These are phyloP conservation scores for Zygosaccharomyces rouxii DNA, from an alignment of 805 yeast species.

Conservation along the genomic window DNA sequence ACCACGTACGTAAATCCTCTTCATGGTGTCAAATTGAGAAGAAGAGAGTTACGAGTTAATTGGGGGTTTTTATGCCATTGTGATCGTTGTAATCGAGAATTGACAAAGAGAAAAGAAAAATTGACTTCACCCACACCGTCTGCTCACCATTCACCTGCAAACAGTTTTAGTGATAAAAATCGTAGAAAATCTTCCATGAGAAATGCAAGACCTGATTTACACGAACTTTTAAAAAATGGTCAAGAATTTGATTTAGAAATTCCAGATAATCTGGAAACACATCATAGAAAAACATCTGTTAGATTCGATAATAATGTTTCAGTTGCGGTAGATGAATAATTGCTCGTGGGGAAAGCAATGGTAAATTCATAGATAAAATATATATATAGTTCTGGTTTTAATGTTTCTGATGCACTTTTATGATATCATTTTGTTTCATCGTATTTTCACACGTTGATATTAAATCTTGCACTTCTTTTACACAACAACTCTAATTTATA, in stretches of 20 bases:
- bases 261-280: slow-evolving; percentile 35
- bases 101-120: slow-evolving; percentile 14
- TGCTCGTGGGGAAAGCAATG: background rate
- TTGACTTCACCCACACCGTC: background rate
- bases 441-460: background rate
- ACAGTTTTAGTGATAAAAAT: background rate
- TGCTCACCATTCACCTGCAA: background rate
- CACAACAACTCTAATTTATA: slow-evolving; percentile 1
- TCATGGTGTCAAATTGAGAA: slow-evolving; percentile 58
- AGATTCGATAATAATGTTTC: slow-evolving; percentile 60
- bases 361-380: background rate
- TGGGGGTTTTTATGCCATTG: slow-evolving; percentile 81
- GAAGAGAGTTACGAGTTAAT: slow-evolving; percentile 59
- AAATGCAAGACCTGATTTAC: slow-evolving; percentile 38
- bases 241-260: slow-evolving; percentile 46
- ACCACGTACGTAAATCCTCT: slow-evolving; percentile 68
- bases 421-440: background rate
- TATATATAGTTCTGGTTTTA: background rate
- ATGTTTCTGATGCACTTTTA: background rate
- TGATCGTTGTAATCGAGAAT: slow-evolving; percentile 56
- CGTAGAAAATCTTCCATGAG: slow-evolving; percentile 35
- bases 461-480: background rate
- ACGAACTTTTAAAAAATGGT: slow-evolving; percentile 44
- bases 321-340: slow-evolving; percentile 40
- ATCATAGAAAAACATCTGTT: slow-evolving; percentile 57